phyloP scores from a whole-genome alignment of 2,329 filamentous ascomycete species.

The Penicillium concentricum region DNA sequence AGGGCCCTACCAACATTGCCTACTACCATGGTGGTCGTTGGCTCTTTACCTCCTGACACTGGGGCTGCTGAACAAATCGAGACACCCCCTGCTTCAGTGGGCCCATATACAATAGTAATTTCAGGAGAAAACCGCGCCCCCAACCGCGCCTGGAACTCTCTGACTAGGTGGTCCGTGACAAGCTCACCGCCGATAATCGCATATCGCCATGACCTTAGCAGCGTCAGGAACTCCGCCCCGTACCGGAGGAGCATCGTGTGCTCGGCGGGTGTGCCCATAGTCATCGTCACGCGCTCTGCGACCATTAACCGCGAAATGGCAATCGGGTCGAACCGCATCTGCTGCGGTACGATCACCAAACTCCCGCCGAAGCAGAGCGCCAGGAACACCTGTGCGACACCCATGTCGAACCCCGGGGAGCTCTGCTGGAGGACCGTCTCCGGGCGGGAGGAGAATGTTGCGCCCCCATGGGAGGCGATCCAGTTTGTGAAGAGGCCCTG shows the following conservation, averaged over 20 bases:
- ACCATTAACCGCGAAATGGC: constrained; percentile 6
- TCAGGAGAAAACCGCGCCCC: background rate
- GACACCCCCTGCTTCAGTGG: background rate
- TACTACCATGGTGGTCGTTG: too few relatives aligned
- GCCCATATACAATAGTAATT: background rate
- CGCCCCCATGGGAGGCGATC: background rate
- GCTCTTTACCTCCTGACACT: background rate
- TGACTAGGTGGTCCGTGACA: background rate
- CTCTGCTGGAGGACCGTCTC: constrained; percentile 15
- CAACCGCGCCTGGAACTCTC: background rate
- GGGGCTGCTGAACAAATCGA: background rate
- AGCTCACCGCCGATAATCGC: background rate
- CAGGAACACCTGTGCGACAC: constrained; percentile 10
- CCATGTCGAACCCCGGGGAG: constrained; percentile 13
- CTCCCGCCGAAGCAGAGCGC: constrained; percentile 10
- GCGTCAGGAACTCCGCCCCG: background rate
- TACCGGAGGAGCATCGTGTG: constrained; percentile 10
- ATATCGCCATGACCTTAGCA: background rate
- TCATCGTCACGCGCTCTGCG: constrained; percentile 6
- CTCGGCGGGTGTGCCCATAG: constrained; percentile 16
- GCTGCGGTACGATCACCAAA: background rate
- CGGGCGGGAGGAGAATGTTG: too few relatives aligned
- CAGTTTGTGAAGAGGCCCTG: constrained; percentile 3
- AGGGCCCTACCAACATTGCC: background rate
- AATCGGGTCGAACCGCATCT: constrained; percentile 9